phyloP scores from a whole-genome alignment of 441 rosid genomes.

The Theobroma grandiflorum region DNA sequence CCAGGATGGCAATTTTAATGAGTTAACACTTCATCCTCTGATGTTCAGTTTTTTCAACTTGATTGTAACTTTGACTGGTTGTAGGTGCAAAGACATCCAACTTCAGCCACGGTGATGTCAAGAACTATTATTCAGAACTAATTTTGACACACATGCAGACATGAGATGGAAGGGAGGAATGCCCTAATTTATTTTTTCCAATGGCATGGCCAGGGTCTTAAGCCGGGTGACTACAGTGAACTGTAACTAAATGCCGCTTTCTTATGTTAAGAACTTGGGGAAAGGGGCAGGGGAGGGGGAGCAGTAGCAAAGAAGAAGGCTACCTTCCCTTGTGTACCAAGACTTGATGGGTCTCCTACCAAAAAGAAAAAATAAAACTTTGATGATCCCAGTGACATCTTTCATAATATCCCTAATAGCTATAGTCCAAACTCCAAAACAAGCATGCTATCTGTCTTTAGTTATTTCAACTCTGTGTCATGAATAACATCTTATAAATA shows the following conservation, averaged over 20 bases:
- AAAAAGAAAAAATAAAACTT: not conserved
- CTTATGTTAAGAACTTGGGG: not conserved
- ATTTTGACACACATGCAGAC: not conserved
- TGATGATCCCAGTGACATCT: constrained; percentile 9
- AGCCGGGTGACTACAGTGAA: not conserved
- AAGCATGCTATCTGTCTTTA: not conserved
- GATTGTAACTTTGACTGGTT: not conserved
- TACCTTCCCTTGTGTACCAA: not conserved
- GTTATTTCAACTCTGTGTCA: not conserved
- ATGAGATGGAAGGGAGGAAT: not conserved
- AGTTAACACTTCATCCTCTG: not conserved
- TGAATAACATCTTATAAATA: constrained; percentile 8
- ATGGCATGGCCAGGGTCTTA: constrained; percentile 7
- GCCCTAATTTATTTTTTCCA: not conserved
- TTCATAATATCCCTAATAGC: not conserved
- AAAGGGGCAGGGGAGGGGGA: not conserved
- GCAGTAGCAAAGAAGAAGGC: not conserved
- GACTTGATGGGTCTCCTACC: not conserved
- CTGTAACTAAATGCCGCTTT: not conserved
- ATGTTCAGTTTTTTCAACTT: not conserved
- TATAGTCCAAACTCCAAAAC: not conserved
- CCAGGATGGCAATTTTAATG: not conserved
- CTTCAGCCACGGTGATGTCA: not conserved
- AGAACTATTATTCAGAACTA: constrained; percentile 12
- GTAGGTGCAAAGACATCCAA: not conserved